Base-by-base conservation (phyloP, 2,329 filamentous ascomycete species). In the Trichoderma sp. region DNA sequence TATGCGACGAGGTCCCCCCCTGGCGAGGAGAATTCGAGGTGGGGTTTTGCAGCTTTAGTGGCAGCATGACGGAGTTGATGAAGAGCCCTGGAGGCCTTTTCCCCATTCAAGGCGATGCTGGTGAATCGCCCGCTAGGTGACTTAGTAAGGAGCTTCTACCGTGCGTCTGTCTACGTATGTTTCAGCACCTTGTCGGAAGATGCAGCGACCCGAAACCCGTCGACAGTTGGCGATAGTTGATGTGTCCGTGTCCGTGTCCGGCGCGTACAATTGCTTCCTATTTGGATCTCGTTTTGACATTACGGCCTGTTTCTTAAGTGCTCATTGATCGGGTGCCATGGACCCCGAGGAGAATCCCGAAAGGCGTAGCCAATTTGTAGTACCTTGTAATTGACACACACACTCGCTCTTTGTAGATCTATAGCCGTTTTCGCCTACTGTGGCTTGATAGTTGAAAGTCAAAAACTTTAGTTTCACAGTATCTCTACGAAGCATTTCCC, bases 21-120 rank as follows among this genome's bases (percentile, higher is more conserved):
- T 58, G 53, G 60, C 29, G 61, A 56, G 61, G 35, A 56, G 61
- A 42, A 56, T 54, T 64, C 35, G 39, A 64, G 48, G 61, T 64
- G 61, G 61, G 61, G 61, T 35, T 54, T 19, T n/a, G 29, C 22
- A 4, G 12, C 34, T 48, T 19, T 52, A 53, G 52, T 54, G 52
- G 27, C 17, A 32, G 13, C 52, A 52, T 54, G 52, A 54, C 52
- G 52, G 29, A 54, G 53, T 22, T 22, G 53, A 9, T 34, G 32
- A 35, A 54, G 52, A 52, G n/a, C 25, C 48, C 7, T 52, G 37
- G 37, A 48, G 22, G n/a, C 42, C 42, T 22, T 48, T 48, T 12
- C n/a, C 42, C 29, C 29, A n/a, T n/a, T n/a, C 29, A 29, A 29
- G 29, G 29, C 29, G 29, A 29, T 29, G 29, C 29, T 29, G 29